Percentiles rank a stretch among this genome's conserved stretches.
phyloP scores from a whole-genome alignment of 2,329 filamentous ascomycete genomes.

The Aspergillus sp. region DNA sequence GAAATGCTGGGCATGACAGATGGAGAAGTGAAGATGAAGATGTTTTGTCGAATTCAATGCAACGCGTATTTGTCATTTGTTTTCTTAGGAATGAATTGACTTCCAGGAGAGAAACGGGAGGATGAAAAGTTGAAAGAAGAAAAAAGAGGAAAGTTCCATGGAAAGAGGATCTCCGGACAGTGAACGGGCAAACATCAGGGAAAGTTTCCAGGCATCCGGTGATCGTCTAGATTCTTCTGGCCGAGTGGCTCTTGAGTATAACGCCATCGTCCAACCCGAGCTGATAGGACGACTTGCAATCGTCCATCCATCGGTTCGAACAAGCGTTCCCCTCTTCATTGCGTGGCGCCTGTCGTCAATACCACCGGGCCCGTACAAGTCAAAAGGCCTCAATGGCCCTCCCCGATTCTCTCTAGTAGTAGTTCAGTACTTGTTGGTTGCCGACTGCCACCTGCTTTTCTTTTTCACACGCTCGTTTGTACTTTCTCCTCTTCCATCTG shows the following conservation, averaged over 20 bases:
- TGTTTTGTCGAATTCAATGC: neutral
- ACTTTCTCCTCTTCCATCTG: neutral
- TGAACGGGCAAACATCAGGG: neutral
- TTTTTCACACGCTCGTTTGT: neutral
- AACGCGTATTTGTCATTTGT: no score
- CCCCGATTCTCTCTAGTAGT: neutral
- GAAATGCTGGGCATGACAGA: neutral
- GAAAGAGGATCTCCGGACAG: neutral
- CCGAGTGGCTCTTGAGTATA: slow-evolving; percentile 8
- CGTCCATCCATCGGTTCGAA: slow-evolving; percentile 14
- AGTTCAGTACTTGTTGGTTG: slow-evolving; percentile 9
- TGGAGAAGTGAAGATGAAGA: neutral
- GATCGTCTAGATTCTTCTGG: slow-evolving; percentile 9
- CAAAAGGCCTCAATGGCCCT: slow-evolving; percentile 22
- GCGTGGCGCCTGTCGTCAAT: slow-evolving; percentile 34
- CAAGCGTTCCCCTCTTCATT: slow-evolving; percentile 21
- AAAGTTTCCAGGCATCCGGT: slow-evolving; percentile 1
- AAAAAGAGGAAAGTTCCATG: neutral
- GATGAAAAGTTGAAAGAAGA: neutral
- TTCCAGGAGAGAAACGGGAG: neutral
- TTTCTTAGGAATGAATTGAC: neutral
- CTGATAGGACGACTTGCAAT: slow-evolving; percentile 23
- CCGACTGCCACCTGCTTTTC: neutral
- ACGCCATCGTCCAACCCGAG: slow-evolving; percentile 17
- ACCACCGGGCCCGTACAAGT: slow-evolving; percentile 13